Evolutionary conservation across 2,329 filamentous ascomycete species (phyloP), one percentile per base, ranked within the genome.

Genomic region (Trichoderma oligosporum): DNA sequence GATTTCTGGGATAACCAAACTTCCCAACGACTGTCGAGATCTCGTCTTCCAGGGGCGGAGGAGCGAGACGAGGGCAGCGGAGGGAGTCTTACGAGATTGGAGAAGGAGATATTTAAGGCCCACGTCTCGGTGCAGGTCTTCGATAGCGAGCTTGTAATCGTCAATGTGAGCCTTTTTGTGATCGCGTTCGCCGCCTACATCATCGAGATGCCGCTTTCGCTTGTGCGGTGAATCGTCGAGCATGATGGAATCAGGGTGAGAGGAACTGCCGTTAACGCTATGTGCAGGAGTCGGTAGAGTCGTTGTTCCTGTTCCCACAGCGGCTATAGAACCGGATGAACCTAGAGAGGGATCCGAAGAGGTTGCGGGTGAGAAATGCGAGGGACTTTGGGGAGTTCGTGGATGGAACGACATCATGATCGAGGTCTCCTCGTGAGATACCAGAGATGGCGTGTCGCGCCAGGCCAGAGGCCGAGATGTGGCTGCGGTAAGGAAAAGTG

Each of bases 321-420:
- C 60, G 46, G 61, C 60, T 69, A 80, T 79, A 57, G 80, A 81
- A 63, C 72, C 76, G 64, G 75, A 76, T 68, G 76, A 74, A 74
- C 77, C 81, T 57, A 74, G 75, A 65, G 72, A 73, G 63, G 73
- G 74, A 65, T 82, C 80, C 68, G 75, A 78, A 61, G 75, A 76
- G 63, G 76, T 80, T 65, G 75, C 79, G 62, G 81, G 79, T 63
- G 81, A 84, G 68, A 79, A 76, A 69, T 84, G 81, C 68, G 82
- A 84, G 68, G 83, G 83, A 70, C 83, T 86, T 77, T 86, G 83
- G 69, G 84, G 84, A 65, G 83, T 86, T 67, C 82, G 82, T 65
- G 83, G 83, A 71, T 85, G 82, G 77, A 82, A 84, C 74, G 82
- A 83, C 82, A 86, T 86, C 71, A 72, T 80, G 75, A 69, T 45